These are phyloP conservation scores for Lycium barbarum DNA, from an alignment of 257 asterid genomes.

Conservation along the genomic window DNA sequence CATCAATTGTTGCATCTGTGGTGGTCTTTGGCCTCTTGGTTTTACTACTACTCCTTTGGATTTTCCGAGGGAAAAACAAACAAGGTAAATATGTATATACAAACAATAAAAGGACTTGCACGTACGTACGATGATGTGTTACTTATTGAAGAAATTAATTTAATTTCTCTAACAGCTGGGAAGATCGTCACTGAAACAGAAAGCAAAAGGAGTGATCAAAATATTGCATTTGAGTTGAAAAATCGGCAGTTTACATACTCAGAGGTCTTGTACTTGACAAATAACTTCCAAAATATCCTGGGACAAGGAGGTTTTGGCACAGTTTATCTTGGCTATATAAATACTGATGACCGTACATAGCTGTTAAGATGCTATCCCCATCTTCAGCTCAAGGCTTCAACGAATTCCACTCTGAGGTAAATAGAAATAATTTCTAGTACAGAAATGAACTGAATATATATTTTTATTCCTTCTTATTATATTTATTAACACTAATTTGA, in stretches of 20 bases:
- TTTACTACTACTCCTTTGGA: not conserved
- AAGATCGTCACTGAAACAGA: not conserved
- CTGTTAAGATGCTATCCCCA: slow-evolving; percentile 37
- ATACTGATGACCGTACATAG: slow-evolving; percentile 6
- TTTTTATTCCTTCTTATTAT: not conserved
- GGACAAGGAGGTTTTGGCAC: slow-evolving; percentile 40
- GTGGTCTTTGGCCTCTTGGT: slow-evolving; percentile 9
- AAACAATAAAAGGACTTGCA: not conserved
- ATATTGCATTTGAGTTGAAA: slow-evolving; percentile 15
- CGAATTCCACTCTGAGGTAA: slow-evolving; percentile 35
- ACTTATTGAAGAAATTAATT: not conserved
- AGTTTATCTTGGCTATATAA: slow-evolving; percentile 34
- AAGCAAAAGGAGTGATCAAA: not conserved
- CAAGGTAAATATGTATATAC: not conserved
- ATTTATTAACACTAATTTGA: not conserved
- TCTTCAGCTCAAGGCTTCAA: slow-evolving; percentile 33
- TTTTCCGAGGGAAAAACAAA: not conserved
- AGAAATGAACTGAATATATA: not conserved
- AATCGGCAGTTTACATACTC: slow-evolving; percentile 35
- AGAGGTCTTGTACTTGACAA: slow-evolving; percentile 29
- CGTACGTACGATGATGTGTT: too few species aligned
- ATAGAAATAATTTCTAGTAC: too few species aligned
- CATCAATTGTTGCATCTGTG: not conserved
- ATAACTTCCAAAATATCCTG: slow-evolving; percentile 31
- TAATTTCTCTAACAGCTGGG: not conserved